These are phyloP conservation scores for Hypseocharis bilobata DNA, from an alignment of 441 rosid species.

Conservation along the genomic window DNA sequence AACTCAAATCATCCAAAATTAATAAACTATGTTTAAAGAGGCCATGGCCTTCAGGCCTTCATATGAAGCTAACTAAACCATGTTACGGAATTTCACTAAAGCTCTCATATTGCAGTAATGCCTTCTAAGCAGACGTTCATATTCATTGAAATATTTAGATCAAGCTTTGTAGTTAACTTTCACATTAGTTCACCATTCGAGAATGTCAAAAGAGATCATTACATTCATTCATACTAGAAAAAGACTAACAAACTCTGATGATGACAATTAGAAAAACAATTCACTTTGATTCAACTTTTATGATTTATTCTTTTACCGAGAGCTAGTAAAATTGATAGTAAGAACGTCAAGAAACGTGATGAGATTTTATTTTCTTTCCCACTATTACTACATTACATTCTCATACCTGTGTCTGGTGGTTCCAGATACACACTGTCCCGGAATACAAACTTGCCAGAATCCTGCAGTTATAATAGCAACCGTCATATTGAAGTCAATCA, in stretches of 20 bases:
- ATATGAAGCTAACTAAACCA: neutral
- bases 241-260: no score
- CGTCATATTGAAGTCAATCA: constrained; percentile 4
- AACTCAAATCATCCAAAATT: neutral
- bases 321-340: neutral
- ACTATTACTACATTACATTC: neutral
- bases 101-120: neutral
- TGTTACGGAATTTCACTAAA: neutral
- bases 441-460: constrained; percentile 63
- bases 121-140: neutral
- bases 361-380: neutral
- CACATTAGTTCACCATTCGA: no score
- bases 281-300: neutral
- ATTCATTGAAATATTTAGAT: neutral
- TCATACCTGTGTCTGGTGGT: constrained; percentile 68
- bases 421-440: constrained; percentile 70
- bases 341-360: neutral
- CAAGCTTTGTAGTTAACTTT: neutral
- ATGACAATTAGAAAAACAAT: no score
- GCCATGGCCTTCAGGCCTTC: neutral
- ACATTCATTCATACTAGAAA: no score
- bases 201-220: no score
- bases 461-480: constrained; percentile 31
- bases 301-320: neutral
- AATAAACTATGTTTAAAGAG: neutral